Conservation (phyloP, 2,329 filamentous ascomycete species). For the Coniochaeta sp. region DNA sequence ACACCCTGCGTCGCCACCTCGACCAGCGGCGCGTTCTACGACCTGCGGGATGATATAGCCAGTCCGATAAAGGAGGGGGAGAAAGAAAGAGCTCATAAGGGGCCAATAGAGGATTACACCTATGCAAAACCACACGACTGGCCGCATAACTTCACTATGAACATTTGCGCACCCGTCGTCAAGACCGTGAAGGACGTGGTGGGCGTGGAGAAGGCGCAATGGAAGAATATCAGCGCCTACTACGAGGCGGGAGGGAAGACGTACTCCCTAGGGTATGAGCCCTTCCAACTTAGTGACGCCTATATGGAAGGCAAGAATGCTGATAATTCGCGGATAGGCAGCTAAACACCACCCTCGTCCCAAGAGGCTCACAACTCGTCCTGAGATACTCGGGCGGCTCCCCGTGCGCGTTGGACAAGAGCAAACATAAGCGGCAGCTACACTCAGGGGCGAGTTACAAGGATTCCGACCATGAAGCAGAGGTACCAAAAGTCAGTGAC, state of each 20-base stretch:
- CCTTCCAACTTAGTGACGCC: constrained; percentile 3
- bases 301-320: not conserved
- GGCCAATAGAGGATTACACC: constrained; percentile 42
- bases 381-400: constrained; percentile 73
- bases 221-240: constrained; percentile 72
- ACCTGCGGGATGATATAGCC: constrained; percentile 48
- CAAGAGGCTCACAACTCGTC: constrained; percentile 66
- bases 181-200: constrained; percentile 54
- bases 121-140: constrained; percentile 68
- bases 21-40: constrained; percentile 50
- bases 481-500: constrained; percentile 7
- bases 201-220: constrained; percentile 53
- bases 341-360: constrained; percentile 44
- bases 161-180: constrained; percentile 72
- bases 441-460: constrained; percentile 27
- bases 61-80: constrained; percentile 31
- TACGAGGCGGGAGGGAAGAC: constrained; percentile 59
- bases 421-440: constrained; percentile 23
- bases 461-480: constrained; percentile 6
- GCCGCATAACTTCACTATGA: constrained; percentile 73
- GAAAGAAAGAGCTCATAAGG: constrained; percentile 36
- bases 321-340: constrained; percentile 29
- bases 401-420: constrained; percentile 52
- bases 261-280: constrained; percentile 68
- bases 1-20: constrained; percentile 50